Conservation (phyloP, 768 basidiomycete genomes). For the Pisolithus sp. region DNA sequence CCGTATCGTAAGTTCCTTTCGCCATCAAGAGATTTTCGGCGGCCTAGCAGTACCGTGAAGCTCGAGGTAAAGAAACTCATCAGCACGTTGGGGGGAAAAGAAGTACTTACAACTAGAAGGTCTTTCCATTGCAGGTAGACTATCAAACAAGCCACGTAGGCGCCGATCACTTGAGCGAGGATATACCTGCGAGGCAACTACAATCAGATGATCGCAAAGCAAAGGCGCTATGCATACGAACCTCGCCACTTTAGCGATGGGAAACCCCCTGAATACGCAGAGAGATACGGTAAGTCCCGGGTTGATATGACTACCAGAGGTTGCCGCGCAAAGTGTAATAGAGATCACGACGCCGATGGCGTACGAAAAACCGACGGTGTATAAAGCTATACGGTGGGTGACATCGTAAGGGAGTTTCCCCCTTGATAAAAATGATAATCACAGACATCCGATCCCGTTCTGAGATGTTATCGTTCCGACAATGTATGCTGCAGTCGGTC, state of each 20-base stretch:
- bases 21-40: constrained; percentile 26
- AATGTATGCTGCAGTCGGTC: constrained; percentile 45
- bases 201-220: too few relatives aligned
- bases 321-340: constrained; percentile 41
- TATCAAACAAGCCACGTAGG: constrained; percentile 53
- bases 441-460: constrained; percentile 46
- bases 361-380: constrained; percentile 55
- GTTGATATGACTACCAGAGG: constrained; percentile 64
- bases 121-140: constrained; percentile 59
- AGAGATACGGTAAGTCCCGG: constrained; percentile 55
- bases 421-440: neutral
- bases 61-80: constrained; percentile 22
- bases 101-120: constrained; percentile 31
- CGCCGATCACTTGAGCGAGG: constrained; percentile 57
- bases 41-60: constrained; percentile 12
- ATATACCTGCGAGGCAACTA: constrained; percentile 45
- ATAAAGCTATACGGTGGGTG: constrained; percentile 33
- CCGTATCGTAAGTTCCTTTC: constrained; percentile 20
- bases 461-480: constrained; percentile 40
- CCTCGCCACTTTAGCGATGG: constrained; percentile 45
- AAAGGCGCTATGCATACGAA: constrained; percentile 15
- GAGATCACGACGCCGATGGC: constrained; percentile 56
- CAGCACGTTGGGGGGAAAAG: neutral
- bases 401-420: neutral
- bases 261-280: constrained; percentile 50